Evolutionary conservation across 179 eudicot species (phyloP).

Genomic region (Silene coronaria): DNA sequence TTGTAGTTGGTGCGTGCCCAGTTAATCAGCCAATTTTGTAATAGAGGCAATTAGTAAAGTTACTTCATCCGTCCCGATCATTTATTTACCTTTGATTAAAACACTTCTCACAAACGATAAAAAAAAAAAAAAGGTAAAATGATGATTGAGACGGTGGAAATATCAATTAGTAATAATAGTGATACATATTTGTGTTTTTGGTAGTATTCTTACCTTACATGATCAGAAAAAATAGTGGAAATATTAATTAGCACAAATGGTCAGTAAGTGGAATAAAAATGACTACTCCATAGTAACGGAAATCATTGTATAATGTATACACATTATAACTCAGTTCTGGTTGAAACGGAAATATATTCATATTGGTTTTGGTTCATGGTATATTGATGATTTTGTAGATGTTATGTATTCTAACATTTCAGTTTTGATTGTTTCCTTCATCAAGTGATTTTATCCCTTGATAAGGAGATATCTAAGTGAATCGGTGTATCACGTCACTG

Average conservation of each 20-base stretch:
- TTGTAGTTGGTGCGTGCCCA: conserved; percentile 14
- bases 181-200: too few relatives aligned
- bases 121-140: too few relatives aligned
- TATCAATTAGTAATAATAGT: too few relatives aligned
- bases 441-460: neutral
- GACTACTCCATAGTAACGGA: too few relatives aligned
- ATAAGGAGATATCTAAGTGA: neutral
- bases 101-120: too few relatives aligned
- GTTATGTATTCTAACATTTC: neutral
- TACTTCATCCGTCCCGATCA: too few relatives aligned
- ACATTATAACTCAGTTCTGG: conserved; percentile 25
- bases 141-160: too few relatives aligned
- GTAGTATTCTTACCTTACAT: too few relatives aligned
- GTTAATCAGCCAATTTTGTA: conserved; percentile 52
- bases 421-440: neutral
- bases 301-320: conserved; percentile 13
- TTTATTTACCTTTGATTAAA: too few relatives aligned
- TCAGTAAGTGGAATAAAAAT: neutral
- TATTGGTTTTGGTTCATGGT: conserved; percentile 9
- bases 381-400: conserved; percentile 4
- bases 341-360: conserved; percentile 19
- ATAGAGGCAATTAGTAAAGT: conserved; percentile 24
- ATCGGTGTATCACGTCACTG: too few relatives aligned
- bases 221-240: conserved; percentile 7
- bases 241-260: conserved; percentile 6